Conservation (phyloP, 495 filamentous ascomycete species). For the Pseudevernia furfuracea region DNA sequence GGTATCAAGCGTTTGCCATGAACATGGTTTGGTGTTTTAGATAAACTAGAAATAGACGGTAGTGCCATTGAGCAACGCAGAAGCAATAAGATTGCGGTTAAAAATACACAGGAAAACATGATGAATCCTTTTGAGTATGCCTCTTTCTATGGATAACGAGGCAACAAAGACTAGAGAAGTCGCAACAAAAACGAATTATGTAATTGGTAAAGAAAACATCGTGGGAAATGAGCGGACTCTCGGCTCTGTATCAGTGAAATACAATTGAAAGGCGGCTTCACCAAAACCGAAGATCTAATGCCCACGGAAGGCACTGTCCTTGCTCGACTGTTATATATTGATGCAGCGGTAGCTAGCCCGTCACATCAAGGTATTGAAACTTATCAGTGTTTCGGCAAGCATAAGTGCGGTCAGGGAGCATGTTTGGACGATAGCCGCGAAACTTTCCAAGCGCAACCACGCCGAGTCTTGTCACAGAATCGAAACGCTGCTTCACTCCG, state of each 20-base stretch:
- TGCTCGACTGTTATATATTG: neutral
- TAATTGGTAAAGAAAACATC: neutral
- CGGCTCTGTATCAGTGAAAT: neutral
- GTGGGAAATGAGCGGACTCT: neutral
- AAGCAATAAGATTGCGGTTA: neutral
- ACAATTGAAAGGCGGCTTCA: neutral
- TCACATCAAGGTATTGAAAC: neutral
- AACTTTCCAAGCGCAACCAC: neutral
- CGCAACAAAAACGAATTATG: neutral
- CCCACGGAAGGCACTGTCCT: neutral
- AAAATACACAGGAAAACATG: neutral
- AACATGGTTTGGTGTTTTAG: neutral
- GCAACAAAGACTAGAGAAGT: neutral
- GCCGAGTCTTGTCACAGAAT: neutral
- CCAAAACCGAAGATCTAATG: neutral
- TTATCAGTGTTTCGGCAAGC: neutral
- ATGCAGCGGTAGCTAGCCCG: neutral
- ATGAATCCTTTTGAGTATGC: neutral
- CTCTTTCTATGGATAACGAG: neutral
- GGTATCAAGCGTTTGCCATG: neutral
- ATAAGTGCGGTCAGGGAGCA: no score
- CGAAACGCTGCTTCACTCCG: neutral
- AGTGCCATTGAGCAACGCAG: neutral
- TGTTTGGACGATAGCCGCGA: neutral
- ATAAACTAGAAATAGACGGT: neutral